A percentile compares a stretch with the other conserved stretches of the same genome.
These are phyloP conservation scores for Haberlea rhodopensis DNA, from an alignment of 257 asterid species.

Conservation along the genomic window DNA sequence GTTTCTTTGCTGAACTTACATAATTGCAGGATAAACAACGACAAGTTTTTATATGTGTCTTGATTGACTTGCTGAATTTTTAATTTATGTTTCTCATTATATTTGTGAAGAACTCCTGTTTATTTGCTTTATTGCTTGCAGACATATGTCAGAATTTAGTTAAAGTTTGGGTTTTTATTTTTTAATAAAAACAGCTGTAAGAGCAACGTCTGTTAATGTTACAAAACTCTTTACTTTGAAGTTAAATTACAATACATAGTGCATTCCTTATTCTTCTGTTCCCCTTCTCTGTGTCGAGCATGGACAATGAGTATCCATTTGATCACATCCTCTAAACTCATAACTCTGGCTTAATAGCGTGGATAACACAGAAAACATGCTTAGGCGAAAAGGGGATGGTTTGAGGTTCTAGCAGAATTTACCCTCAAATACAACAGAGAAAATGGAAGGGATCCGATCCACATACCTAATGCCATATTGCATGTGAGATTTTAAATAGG, in stretches of 20 bases:
- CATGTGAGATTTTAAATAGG: background rate
- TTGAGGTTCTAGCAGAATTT: background rate
- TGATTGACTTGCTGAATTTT: background rate
- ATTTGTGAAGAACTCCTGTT: background rate
- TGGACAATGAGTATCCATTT: background rate
- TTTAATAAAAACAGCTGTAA: too few relatives aligned
- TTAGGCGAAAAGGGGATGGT: background rate
- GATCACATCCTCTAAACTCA: background rate
- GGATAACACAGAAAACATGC: background rate
- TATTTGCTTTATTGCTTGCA: background rate
- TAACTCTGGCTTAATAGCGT: background rate
- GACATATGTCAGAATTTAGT: background rate
- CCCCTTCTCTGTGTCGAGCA: background rate
- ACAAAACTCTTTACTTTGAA: too few relatives aligned
- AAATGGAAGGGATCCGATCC: background rate
- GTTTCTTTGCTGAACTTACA: too few relatives aligned
- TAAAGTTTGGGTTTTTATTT: too few relatives aligned
- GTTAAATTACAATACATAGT: background rate
- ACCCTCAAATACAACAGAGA: background rate
- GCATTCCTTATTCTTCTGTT: background rate
- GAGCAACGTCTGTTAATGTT: background rate
- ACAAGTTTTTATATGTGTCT: too few relatives aligned
- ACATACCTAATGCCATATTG: constrained; percentile 2
- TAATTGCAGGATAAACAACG: too few relatives aligned
- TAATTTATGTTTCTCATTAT: background rate